Conservation (phyloP, 768 basidiomycete genomes). For the Phlebiopsis flavidoalba region DNA sequence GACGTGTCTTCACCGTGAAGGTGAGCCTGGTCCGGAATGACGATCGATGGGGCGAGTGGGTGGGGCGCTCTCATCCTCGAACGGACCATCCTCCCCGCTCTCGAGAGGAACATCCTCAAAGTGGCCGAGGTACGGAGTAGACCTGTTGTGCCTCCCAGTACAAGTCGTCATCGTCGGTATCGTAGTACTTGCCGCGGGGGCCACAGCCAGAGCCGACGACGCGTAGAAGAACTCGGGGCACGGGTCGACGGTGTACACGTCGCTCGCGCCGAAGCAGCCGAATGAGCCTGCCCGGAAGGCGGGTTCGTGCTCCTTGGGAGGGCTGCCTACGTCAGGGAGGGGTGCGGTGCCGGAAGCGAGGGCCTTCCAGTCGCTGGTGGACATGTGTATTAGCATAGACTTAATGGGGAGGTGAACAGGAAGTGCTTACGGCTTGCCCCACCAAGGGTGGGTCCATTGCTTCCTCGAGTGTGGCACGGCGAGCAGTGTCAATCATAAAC, state of each 20-base stretch:
- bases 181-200: background rate
- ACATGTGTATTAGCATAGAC: too few species aligned
- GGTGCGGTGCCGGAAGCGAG: background rate
- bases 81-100: background rate
- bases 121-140: background rate
- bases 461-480: too few species aligned
- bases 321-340: conserved; percentile 4
- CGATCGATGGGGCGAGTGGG: background rate
- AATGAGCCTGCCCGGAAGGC: background rate
- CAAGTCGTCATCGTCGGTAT: background rate
- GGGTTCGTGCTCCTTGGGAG: background rate
- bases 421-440: too few species aligned
- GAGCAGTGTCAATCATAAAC: too few species aligned
- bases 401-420: too few species aligned
- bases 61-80: background rate
- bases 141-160: background rate
- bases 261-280: conserved; percentile 7
- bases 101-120: background rate
- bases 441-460: too few species aligned
- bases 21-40: background rate
- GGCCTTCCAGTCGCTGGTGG: background rate
- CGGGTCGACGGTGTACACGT: background rate
- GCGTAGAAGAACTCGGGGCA: too few species aligned
- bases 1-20: too few species aligned
- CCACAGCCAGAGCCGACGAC: background rate